Evolutionary conservation across 2,329 filamentous ascomycete genomes (phyloP), one percentile per base, ranked within the genome.

Genomic region (Fusarium scirpi): DNA sequence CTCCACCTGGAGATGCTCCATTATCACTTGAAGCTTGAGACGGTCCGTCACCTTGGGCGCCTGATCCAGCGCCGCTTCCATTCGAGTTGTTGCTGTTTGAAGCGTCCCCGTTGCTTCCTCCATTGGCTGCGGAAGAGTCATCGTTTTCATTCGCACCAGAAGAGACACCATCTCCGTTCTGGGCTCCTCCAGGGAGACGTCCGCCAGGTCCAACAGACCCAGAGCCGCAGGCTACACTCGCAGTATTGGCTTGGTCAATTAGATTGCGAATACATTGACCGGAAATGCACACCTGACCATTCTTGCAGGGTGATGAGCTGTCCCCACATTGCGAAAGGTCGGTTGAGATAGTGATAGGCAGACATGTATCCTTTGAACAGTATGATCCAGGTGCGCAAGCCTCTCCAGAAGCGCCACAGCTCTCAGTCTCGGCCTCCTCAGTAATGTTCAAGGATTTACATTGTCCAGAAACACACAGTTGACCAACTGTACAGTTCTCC

Each of bases 401-500:
- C 7, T 49, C 12, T 12, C 34, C 24, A 12, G 58, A 59, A 7
- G 34, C 20, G 12, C 69, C 69, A 32, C 69, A 71, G 2, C 43
- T 44, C 10, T 16, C 40, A 2, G 30, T 44, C 46, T 46, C 44
- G 2, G 53, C 44, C 18, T 20, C 41, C 3, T 51, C 7, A 3
- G 69, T 64, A 9, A 70, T 58, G 25, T 65, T 51, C 20, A 72
- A 43, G 1, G 55, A 58, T 27, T 47, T 15, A 4, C 69, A 72
- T 30, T 44, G 22, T 9, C 66, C 55, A 2, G 62, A 70, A 9
- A 72, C 34, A 9, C 69, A 72, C 2, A 72, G 53, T 24, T 72
- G 52, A 3, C 66, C 58, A 12, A 49, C 46, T 3, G 58, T 65
- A 11, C 69, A 72, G 40, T 67, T 54, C 29, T 57, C 68, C 6